A percentile compares a stretch with the other conserved stretches of the same genome.
Conservation (phyloP, 2,329 filamentous ascomycete genomes). For the Neofusicoccum cordaticola region DNA sequence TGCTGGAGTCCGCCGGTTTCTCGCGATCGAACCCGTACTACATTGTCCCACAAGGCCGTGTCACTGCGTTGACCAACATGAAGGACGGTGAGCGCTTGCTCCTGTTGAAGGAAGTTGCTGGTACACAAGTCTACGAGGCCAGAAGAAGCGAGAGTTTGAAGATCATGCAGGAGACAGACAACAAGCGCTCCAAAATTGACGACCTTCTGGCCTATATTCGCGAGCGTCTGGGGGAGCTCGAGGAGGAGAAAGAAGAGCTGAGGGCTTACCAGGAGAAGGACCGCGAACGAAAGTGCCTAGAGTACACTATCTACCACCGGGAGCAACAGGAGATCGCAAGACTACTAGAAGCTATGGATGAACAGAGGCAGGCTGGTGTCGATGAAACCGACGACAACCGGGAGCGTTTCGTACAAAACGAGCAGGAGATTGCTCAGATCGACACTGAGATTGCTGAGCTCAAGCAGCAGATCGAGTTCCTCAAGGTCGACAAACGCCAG, state of each 20-base stretch:
- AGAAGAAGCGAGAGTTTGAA: constrained; percentile 87
- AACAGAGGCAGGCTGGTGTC: constrained; percentile 74
- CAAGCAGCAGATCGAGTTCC: constrained; percentile 77
- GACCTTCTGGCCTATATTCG: constrained; percentile 89
- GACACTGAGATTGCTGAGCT: constrained; percentile 77
- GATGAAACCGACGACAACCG: constrained; percentile 82
- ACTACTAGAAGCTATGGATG: constrained; percentile 79
- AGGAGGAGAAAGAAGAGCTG: constrained; percentile 96
- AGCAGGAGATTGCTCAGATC: constrained; percentile 73
- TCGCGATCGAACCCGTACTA: constrained; percentile 98
- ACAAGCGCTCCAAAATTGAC: constrained; percentile 92
- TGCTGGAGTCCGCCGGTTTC: constrained; percentile 93
- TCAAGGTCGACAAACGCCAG: constrained; percentile 80
- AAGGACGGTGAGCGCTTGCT: constrained; percentile 89
- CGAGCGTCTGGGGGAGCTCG: constrained; percentile 80
- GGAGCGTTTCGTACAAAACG: constrained; percentile 70
- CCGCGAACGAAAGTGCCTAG: constrained; percentile 82
- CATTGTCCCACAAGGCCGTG: constrained; percentile 95
- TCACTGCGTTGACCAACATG: constrained; percentile 97
- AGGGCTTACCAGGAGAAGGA: constrained; percentile 94
- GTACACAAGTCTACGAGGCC: constrained; percentile 94
- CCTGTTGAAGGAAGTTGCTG: constrained; percentile 94
- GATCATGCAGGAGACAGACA: constrained; percentile 95
- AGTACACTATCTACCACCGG: constrained; percentile 90
- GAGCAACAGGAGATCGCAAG: constrained; percentile 78